Percentiles rank a stretch among this genome's conserved stretches.
Evolutionary conservation across 1,139 yeast genomes (phyloP).

Genomic region (Suhomyces bolitotheri): DNA sequence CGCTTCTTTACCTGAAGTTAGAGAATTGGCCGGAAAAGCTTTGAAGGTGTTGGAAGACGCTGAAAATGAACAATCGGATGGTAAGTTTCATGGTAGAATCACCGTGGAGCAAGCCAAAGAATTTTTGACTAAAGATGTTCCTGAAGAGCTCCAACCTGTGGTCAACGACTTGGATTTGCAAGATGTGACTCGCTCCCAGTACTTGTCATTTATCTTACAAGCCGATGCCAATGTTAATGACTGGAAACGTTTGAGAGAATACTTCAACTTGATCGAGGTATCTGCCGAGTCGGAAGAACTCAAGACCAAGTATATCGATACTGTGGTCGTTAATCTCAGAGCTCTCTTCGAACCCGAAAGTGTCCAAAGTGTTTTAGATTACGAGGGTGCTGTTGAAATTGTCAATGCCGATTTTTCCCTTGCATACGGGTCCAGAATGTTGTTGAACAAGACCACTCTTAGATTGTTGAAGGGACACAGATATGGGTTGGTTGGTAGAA

Average conservation of each 20-base stretch:
- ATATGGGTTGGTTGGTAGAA: constrained; percentile 97
- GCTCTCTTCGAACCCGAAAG: constrained; percentile 65
- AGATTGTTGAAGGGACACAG: constrained; percentile 92
- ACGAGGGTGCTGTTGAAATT: constrained; percentile 64
- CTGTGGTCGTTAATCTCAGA: constrained; percentile 58
- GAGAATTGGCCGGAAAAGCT: constrained; percentile 90
- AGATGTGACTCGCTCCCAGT: constrained; percentile 43
- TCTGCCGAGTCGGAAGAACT: constrained; percentile 35
- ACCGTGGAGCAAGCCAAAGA: constrained; percentile 53
- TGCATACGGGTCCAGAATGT: constrained; percentile 97
- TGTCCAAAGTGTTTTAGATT: constrained; percentile 48
- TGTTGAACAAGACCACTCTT: constrained; percentile 85
- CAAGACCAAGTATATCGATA: constrained; percentile 43
- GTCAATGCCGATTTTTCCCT: constrained; percentile 93
- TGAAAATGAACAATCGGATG: constrained; percentile 63
- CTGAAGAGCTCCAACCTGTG: constrained; percentile 25
- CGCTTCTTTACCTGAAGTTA: constrained; percentile 94
- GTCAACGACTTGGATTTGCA: constrained; percentile 25
- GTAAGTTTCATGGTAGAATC: constrained; percentile 76
- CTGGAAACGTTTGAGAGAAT: constrained; percentile 72
- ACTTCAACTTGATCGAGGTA: constrained; percentile 48
- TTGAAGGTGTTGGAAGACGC: constrained; percentile 79
- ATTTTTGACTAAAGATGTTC: constrained; percentile 42
- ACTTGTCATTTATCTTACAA: constrained; percentile 57
- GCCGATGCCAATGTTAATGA: constrained; percentile 88